phyloP scores from a whole-genome alignment of 176 grass and related monocot genomes.

The Chrysopogon serrulatus region DNA sequence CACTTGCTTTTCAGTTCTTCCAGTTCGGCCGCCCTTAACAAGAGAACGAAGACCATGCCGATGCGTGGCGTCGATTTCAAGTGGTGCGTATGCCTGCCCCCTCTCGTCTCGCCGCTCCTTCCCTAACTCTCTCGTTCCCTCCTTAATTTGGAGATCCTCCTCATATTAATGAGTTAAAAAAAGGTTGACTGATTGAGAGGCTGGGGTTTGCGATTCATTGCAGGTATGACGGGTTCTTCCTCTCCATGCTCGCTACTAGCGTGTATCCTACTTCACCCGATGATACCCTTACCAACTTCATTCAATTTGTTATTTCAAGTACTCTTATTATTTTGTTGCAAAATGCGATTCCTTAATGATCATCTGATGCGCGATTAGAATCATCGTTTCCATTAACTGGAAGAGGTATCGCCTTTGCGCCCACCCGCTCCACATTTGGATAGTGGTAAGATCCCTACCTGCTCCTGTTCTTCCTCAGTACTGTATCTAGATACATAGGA shows the following conservation, averaged over 20 bases:
- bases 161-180: neutral
- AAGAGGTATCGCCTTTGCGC: slow-evolving; percentile 77
- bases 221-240: slow-evolving; percentile 98
- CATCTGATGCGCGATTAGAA: slow-evolving; percentile 34
- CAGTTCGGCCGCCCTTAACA: neutral
- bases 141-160: neutral
- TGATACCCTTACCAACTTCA: neutral
- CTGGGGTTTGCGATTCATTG: neutral
- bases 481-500: neutral
- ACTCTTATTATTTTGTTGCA: neutral
- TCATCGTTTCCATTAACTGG: slow-evolving; percentile 99
- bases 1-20: neutral
- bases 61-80: slow-evolving; percentile 60
- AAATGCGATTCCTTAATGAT: neutral
- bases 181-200: neutral
- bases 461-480: neutral
- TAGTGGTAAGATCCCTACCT: slow-evolving; percentile 60
- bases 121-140: neutral
- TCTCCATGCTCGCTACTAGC: slow-evolving; percentile 97
- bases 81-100: slow-evolving; percentile 16
- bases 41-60: slow-evolving; percentile 19
- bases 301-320: neutral
- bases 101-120: neutral
- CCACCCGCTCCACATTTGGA: slow-evolving; percentile 97
- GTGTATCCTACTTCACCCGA: slow-evolving; percentile 52